Base-by-base conservation (phyloP, 306 rosid genomes). In the Malus sieversii region DNA sequence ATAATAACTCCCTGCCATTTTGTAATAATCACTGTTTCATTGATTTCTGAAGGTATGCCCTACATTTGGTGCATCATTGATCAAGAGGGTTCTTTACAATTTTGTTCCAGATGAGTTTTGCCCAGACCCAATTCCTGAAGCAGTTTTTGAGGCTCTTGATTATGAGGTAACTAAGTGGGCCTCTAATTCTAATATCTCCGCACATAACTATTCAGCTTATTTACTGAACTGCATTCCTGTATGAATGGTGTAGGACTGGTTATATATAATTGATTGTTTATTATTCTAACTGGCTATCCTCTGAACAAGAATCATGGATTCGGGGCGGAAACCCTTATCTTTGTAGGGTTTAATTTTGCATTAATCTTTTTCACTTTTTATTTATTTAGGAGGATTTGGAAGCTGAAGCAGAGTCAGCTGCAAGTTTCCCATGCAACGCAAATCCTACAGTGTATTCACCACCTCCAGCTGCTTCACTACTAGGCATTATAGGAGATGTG, bases 41-140 rank as follows among this genome's bases (percentile, higher is more conserved):
- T 75, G 32, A 51, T 61, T 38, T 20, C 12, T 77, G 68, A 55
- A 93, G 98, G 91, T 93, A 64, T 93, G 98, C 89, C 98, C 96
- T 19, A 78, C 80, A 70, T 83, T 93, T 35, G 88, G 92, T 66
- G 80, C 75, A 67, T 71, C 90, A n/a, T 74, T 93, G 85, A 86
- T 93, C 83, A 87, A 72, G 84, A 84, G 79, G 81, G 89, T 86
- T 77, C 87, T 93, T 45, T 38, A 84, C 87, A 93, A 84, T 82
- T 93, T 90, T 87, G 95, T 90, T 52, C 92, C 98, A 0, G 98
- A 93, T 48, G 98, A 93, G 88, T 93, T 93, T 75, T 90, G 83
- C 84, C 95, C 96, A 0, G 84, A 80, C 29, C 96, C 98, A 32
- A 72, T 93, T 72, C 96, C 96, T 0, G 74, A 79, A 71, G 79